Evolutionary conservation across 176 grass and related monocot genomes (phyloP).

Genomic region (Alopecurus myosuroides): DNA sequence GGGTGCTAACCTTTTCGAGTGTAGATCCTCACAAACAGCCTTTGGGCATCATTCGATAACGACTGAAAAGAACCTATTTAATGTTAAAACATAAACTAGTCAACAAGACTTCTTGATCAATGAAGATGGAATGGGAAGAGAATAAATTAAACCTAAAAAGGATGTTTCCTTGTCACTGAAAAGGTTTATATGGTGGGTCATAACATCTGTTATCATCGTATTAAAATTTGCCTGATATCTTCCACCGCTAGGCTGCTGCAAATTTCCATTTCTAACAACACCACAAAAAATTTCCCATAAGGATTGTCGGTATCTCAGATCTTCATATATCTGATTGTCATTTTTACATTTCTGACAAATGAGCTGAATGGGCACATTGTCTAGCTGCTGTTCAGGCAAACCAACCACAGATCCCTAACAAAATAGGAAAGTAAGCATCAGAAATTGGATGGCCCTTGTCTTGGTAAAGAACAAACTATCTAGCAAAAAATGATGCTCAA

Average conservation of each 20-base stretch:
- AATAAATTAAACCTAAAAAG: slow-evolving; percentile 61
- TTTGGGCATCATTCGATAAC: slow-evolving; percentile 64
- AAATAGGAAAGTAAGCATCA: slow-evolving; percentile 3
- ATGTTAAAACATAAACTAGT: slow-evolving; percentile 11
- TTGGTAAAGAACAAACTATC: not conserved
- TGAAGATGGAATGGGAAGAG: slow-evolving; percentile 6
- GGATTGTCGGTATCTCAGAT: slow-evolving; percentile 28
- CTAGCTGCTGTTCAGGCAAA: slow-evolving; percentile 45
- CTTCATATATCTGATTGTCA: slow-evolving; percentile 14
- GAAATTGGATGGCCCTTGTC: not conserved
- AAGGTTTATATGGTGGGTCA: slow-evolving; percentile 63
- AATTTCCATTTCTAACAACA: slow-evolving; percentile 46
- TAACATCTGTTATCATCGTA: slow-evolving; percentile 75
- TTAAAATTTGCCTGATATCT: slow-evolving; percentile 79
- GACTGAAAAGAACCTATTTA: slow-evolving; percentile 64
- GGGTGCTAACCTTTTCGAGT: slow-evolving; percentile 74
- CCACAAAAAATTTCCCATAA: slow-evolving; percentile 55
- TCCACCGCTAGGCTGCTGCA: slow-evolving; percentile 22
- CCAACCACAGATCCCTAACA: slow-evolving; percentile 56
- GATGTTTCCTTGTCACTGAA: slow-evolving; percentile 63
- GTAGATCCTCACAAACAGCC: slow-evolving; percentile 92
- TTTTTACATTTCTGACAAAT: slow-evolving; percentile 46
- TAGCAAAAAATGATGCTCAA: not conserved
- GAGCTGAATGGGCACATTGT: slow-evolving; percentile 64
- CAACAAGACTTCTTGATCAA: not conserved